These are phyloP conservation scores for Lachnellula willkommii DNA, from an alignment of 2,329 filamentous ascomycete species.

Conservation along the genomic window DNA sequence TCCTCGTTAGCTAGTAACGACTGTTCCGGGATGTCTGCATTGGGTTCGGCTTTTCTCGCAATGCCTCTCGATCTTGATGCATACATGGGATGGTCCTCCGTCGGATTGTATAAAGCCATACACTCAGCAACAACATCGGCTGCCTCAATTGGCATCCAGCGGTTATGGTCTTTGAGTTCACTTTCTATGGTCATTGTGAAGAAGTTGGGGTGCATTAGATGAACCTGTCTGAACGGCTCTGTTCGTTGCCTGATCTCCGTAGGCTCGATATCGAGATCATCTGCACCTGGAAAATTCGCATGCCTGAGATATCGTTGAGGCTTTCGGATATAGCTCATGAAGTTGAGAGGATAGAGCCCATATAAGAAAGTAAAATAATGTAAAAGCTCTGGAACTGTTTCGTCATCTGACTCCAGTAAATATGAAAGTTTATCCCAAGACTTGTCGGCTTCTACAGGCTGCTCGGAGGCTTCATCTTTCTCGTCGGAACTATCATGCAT, in stretches of 20 bases:
- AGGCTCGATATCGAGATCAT: conserved; percentile 73
- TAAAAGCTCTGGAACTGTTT: conserved; percentile 59
- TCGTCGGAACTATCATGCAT: conserved; percentile 11
- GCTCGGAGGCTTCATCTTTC: conserved; percentile 34
- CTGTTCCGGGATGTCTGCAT: conserved; percentile 27
- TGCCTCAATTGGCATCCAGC: conserved; percentile 75
- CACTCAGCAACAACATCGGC: conserved; percentile 77
- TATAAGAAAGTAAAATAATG: conserved; percentile 80
- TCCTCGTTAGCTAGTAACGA: conserved; percentile 20
- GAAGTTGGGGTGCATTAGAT: conserved; percentile 79
- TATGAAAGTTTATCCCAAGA: conserved; percentile 61
- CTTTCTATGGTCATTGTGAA: conserved; percentile 74
- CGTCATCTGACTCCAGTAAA: conserved; percentile 56
- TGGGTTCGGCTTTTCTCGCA: conserved; percentile 14
- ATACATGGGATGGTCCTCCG: conserved; percentile 17
- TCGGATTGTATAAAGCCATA: conserved; percentile 55
- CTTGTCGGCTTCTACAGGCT: conserved; percentile 29
- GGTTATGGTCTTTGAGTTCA: conserved; percentile 68
- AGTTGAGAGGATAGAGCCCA: conserved; percentile 77
- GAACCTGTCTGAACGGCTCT: conserved; percentile 66
- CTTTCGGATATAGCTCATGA: conserved; percentile 80
- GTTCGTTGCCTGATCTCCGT: conserved; percentile 71
- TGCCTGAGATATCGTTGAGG: conserved; percentile 73
- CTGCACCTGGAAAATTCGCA: conserved; percentile 61
- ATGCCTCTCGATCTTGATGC: conserved; percentile 12